Evolutionary conservation across 192 early-diverging fungal species (phyloP).

Genomic region (Backusella parvicylindrica): DNA sequence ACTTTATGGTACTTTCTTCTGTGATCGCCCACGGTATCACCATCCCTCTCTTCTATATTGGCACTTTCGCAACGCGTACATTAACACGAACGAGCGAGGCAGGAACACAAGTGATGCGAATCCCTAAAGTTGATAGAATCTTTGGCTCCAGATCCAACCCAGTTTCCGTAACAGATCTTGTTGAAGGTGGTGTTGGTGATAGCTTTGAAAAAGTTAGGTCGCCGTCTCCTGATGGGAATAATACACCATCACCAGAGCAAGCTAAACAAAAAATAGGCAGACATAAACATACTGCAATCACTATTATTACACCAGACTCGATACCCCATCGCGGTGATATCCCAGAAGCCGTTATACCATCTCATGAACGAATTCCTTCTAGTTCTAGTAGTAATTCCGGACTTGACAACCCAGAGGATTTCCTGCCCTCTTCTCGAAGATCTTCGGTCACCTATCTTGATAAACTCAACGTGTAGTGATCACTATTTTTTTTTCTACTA

Average conservation of each 20-base stretch:
- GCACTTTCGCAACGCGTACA: slow-evolving; percentile 34
- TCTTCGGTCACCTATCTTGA: neutral
- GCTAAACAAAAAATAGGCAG: neutral
- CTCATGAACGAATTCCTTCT: neutral
- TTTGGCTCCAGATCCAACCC: neutral
- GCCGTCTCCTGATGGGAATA: too few relatives aligned
- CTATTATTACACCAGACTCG: neutral
- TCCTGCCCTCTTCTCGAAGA: neutral
- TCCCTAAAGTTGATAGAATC: neutral
- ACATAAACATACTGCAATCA: neutral
- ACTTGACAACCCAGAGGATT: neutral
- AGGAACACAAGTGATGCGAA: neutral
- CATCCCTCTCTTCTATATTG: slow-evolving; percentile 67
- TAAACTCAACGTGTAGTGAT: neutral
- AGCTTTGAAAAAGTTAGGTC: neutral
- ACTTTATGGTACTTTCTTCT: slow-evolving; percentile 72
- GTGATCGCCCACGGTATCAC: slow-evolving; percentile 82
- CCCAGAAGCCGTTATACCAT: neutral
- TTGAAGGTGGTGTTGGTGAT: neutral
- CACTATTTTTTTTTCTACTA: neutral
- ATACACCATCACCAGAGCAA: too few relatives aligned
- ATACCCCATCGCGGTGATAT: neutral
- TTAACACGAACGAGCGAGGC: slow-evolving; percentile 17
- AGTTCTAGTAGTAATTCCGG: neutral
- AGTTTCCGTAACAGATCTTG: neutral